Conservation (phyloP, 805 yeast species). For the Blastobotrys chiropterorum region DNA sequence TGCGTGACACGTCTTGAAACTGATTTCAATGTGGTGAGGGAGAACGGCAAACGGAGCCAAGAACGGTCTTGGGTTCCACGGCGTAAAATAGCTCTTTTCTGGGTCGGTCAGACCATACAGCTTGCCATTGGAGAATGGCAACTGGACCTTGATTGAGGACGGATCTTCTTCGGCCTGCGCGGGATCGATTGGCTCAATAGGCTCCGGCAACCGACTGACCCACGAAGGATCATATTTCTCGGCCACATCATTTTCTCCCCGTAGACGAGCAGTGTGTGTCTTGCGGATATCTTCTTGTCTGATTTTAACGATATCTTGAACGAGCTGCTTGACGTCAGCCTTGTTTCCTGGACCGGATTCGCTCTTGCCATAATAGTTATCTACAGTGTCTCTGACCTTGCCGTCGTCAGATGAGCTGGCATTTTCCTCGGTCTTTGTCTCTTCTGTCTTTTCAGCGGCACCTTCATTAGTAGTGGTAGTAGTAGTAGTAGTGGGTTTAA, state of each 20-base stretch:
- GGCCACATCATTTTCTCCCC: constrained; percentile 14
- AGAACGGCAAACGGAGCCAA: constrained; percentile 86
- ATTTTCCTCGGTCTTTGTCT: constrained; percentile 4
- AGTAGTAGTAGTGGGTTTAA: constrained; percentile 19
- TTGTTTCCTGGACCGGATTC: constrained; percentile 16
- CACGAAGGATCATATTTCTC: constrained; percentile 46
- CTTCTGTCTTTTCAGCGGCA: constrained; percentile 4
- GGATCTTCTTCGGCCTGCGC: constrained; percentile 44
- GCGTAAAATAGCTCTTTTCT: constrained; percentile 81
- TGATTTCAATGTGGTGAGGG: constrained; percentile 87
- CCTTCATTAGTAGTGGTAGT: constrained; percentile 17
- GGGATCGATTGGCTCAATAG: constrained; percentile 39
- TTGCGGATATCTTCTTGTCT: constrained; percentile 20
- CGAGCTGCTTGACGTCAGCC: constrained; percentile 27
- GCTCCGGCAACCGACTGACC: constrained; percentile 40
- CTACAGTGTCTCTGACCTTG: constrained; percentile 1
- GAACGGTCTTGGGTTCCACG: constrained; percentile 94
- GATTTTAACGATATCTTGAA: constrained; percentile 27
- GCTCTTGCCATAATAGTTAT: constrained; percentile 11
- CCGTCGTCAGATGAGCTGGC: no score
- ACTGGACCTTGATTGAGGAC: constrained; percentile 40
- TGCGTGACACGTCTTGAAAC: constrained; percentile 90
- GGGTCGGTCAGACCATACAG: constrained; percentile 78
- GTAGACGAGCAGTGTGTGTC: constrained; percentile 11
- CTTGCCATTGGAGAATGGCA: constrained; percentile 76